These are phyloP conservation scores for Penicillium occitanis DNA, from an alignment of 2,329 filamentous ascomycete species.

Conservation along the genomic window DNA sequence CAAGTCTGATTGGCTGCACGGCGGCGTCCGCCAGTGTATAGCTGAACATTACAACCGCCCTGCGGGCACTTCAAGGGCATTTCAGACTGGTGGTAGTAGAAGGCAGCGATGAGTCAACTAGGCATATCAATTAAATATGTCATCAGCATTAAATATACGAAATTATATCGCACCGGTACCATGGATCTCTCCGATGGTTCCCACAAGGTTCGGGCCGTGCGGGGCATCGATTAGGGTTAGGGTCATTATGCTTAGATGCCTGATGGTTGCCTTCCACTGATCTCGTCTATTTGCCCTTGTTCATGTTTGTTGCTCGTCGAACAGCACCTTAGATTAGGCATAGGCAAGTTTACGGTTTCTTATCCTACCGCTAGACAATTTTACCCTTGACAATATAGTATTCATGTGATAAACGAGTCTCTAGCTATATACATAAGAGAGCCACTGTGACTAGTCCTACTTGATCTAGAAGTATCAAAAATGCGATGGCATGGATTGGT, in stretches of 20 bases:
- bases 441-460: too few relatives aligned
- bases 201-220: not conserved
- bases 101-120: not conserved
- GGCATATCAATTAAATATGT: not conserved
- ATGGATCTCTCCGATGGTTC: not conserved
- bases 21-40: not conserved
- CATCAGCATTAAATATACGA: not conserved
- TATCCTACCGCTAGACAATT: not conserved
- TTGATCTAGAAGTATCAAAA: too few relatives aligned
- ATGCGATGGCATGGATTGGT: too few relatives aligned
- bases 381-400: not conserved
- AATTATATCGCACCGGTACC: not conserved
- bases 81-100: not conserved
- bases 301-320: not conserved
- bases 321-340: not conserved
- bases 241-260: not conserved
- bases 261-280: not conserved
- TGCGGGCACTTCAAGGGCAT: not conserved
- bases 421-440: too few relatives aligned
- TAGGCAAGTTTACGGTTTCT: not conserved
- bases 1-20: constrained; percentile 2
- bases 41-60: not conserved
- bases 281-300: not conserved
- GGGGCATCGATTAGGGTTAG: not conserved
- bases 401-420: not conserved